Percentiles rank a stretch among this genome's conserved stretches.
Conservation (phyloP, 192 early-diverging fungal species). For the Coemansia sp. region DNA sequence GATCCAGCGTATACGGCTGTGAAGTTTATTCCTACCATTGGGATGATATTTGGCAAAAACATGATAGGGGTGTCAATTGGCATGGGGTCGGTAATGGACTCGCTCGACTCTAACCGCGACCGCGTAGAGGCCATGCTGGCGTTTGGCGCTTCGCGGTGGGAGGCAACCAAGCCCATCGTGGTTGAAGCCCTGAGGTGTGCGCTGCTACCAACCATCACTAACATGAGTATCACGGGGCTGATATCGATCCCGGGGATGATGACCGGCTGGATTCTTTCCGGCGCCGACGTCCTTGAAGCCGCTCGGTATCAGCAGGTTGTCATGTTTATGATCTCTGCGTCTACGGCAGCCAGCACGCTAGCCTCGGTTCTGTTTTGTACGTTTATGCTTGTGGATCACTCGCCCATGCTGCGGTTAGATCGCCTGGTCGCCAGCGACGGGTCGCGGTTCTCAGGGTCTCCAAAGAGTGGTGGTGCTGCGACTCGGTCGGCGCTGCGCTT, state of each 20-base stretch:
- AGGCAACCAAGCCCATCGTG: constrained; percentile 69
- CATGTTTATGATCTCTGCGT: constrained; percentile 80
- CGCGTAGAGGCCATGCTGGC: constrained; percentile 61
- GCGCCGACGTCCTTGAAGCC: constrained; percentile 70
- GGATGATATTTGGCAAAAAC: constrained; percentile 81
- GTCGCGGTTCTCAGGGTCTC: neutral
- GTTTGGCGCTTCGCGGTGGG: constrained; percentile 76
- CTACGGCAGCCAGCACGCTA: constrained; percentile 61
- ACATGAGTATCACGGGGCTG: constrained; percentile 77
- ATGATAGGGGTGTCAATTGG: constrained; percentile 71
- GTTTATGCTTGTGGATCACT: constrained; percentile 26
- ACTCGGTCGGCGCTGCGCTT: constrained; percentile 14
- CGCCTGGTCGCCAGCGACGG: constrained; percentile 13
- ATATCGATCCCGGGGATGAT: constrained; percentile 87
- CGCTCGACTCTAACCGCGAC: constrained; percentile 55
- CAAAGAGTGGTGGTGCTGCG: neutral
- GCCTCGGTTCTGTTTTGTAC: constrained; percentile 32
- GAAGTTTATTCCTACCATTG: constrained; percentile 79
- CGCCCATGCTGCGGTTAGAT: constrained; percentile 30
- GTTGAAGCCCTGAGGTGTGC: constrained; percentile 70
- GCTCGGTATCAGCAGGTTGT: constrained; percentile 80
- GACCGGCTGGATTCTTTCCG: constrained; percentile 82
- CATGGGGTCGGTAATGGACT: constrained; percentile 58
- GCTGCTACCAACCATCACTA: constrained; percentile 74
- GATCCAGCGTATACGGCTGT: constrained; percentile 65